Conservation (phyloP, 495 filamentous ascomycete species). For the Neurospora hispaniola region DNA sequence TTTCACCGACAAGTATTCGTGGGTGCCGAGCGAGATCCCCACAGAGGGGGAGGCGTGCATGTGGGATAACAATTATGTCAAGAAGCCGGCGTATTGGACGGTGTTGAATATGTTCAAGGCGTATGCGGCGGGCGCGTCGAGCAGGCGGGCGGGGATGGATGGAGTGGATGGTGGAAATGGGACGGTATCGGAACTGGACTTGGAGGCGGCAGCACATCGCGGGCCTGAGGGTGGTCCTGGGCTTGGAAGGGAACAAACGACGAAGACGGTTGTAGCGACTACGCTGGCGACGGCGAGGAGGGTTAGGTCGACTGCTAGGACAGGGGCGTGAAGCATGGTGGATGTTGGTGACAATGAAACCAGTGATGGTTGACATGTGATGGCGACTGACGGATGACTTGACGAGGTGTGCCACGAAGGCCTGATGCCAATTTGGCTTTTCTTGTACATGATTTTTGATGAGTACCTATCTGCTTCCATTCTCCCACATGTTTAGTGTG, state of each 20-base stretch:
- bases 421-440: background rate
- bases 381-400: background rate
- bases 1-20: constrained; percentile 47
- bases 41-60: constrained; percentile 41
- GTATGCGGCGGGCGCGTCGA: constrained; percentile 1
- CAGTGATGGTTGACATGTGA: background rate
- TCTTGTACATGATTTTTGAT: background rate
- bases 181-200: background rate
- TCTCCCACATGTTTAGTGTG: background rate
- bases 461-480: background rate
- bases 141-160: background rate
- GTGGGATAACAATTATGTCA: constrained; percentile 36
- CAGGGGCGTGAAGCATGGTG: background rate
- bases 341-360: background rate
- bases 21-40: constrained; percentile 34
- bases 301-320: background rate
- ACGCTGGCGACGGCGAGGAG: background rate
- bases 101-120: constrained; percentile 18
- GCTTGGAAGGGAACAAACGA: background rate
- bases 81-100: constrained; percentile 41
- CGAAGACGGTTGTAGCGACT: background rate
- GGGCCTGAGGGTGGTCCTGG: background rate
- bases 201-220: background rate
- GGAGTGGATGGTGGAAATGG: background rate
- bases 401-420: background rate